A percentile compares a stretch with the other conserved stretches of the same genome.
These are phyloP conservation scores for Aspergillus biplanus DNA, from an alignment of 495 filamentous ascomycete genomes.

Conservation along the genomic window DNA sequence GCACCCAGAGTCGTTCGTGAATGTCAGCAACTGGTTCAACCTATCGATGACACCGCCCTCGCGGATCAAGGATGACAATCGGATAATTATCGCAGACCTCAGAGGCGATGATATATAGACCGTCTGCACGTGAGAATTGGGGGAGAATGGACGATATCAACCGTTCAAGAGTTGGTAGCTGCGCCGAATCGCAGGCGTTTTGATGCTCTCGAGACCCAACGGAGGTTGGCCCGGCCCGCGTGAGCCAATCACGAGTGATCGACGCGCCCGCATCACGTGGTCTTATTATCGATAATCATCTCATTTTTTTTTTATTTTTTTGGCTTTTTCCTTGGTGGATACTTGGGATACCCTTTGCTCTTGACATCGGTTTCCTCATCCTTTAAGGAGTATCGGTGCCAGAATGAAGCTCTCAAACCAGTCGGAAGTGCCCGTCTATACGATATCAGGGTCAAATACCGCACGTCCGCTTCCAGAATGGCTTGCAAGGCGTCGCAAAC, in stretches of 20 bases:
- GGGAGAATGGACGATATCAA: slow-evolving; percentile 17
- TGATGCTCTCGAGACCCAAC: slow-evolving; percentile 22
- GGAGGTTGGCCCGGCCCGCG: slow-evolving; percentile 28
- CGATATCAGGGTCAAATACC: slow-evolving; percentile 89
- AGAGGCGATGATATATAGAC: slow-evolving; percentile 5
- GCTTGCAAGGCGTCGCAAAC: slow-evolving; percentile 86
- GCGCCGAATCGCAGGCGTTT: slow-evolving; percentile 16
- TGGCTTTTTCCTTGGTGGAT: slow-evolving; percentile 23
- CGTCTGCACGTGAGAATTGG: neutral
- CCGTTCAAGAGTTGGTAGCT: slow-evolving; percentile 4
- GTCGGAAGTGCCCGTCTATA: slow-evolving; percentile 91
- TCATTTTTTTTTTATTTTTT: slow-evolving; percentile 25
- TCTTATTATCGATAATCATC: slow-evolving; percentile 26
- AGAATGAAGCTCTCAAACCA: slow-evolving; percentile 88
- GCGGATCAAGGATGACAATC: neutral
- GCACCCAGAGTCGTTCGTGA: slow-evolving; percentile 15
- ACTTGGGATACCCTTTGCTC: slow-evolving; percentile 7
- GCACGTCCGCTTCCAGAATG: slow-evolving; percentile 93
- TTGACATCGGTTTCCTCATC: neutral
- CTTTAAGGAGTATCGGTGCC: slow-evolving; percentile 11
- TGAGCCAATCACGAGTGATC: slow-evolving; percentile 24
- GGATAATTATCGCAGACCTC: neutral
- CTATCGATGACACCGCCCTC: slow-evolving; percentile 29
- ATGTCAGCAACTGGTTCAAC: slow-evolving; percentile 30
- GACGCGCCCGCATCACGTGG: slow-evolving; percentile 26